These are phyloP conservation scores for Aegilops umbellulata DNA, from an alignment of 176 grass and related monocot genomes.

Conservation along the genomic window DNA sequence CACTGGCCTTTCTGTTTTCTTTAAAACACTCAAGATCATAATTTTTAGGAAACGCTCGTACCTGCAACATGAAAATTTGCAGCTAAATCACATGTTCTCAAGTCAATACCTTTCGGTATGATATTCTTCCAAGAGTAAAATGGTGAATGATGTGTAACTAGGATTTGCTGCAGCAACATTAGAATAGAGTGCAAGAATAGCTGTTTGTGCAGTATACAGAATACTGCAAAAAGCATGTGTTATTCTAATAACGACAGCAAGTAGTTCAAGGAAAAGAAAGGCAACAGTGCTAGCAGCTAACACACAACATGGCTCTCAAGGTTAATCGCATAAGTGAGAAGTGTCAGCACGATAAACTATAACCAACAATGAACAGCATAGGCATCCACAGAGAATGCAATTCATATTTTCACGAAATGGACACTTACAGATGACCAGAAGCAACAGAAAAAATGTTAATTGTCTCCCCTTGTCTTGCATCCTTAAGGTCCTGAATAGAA, in stretches of 20 bases:
- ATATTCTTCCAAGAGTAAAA: neutral
- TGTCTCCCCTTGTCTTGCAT: slow-evolving; percentile 75
- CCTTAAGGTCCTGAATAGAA: slow-evolving; percentile 62
- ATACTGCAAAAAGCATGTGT: slow-evolving; percentile 13
- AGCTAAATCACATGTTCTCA: slow-evolving; percentile 27
- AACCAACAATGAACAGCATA: neutral
- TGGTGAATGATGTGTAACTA: slow-evolving; percentile 12
- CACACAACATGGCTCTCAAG: slow-evolving; percentile 11
- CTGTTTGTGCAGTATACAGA: slow-evolving; percentile 7
- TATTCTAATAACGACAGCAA: neutral
- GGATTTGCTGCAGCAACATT: slow-evolving; percentile 3
- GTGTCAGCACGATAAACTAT: slow-evolving; percentile 18
- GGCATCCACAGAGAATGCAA: slow-evolving; percentile 12
- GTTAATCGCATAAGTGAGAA: neutral
- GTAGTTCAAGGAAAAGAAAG: neutral
- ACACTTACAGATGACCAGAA: slow-evolving; percentile 95
- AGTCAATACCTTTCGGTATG: slow-evolving; percentile 1
- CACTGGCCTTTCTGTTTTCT: slow-evolving; percentile 86
- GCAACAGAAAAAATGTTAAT: slow-evolving; percentile 99
- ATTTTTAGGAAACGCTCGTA: slow-evolving; percentile 99
- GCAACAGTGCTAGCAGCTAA: slow-evolving; percentile 2
- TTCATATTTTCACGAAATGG: slow-evolving; percentile 12
- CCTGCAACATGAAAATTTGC: slow-evolving; percentile 44
- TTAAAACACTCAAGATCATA: slow-evolving; percentile 98
- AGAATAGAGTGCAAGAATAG: slow-evolving; percentile 5